Percentiles rank a stretch among this genome's conserved stretches.
Conservation (phyloP, 495 filamentous ascomycete genomes). For the Penicillium malachiteum region DNA sequence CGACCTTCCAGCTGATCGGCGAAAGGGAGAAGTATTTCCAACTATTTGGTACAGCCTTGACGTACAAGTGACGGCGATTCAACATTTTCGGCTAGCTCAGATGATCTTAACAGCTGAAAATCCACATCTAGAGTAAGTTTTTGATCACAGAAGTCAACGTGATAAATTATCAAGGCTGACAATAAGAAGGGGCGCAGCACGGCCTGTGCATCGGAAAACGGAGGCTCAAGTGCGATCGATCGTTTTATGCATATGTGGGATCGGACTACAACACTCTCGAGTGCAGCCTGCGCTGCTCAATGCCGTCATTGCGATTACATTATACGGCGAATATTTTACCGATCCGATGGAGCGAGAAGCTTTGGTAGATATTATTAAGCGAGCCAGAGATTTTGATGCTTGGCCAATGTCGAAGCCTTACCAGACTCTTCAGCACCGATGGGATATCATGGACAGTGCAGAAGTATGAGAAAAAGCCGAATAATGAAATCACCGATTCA, state of each 20-base stretch:
- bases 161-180: not conserved
- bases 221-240: constrained; percentile 27
- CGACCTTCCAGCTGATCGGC: constrained; percentile 16
- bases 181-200: constrained; percentile 12
- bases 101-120: constrained; percentile 27
- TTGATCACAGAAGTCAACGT: not conserved
- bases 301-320: constrained; percentile 24
- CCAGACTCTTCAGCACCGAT: constrained; percentile 10
- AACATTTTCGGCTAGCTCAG: constrained; percentile 23
- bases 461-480: constrained; percentile 7
- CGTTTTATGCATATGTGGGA: constrained; percentile 27
- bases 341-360: constrained; percentile 23
- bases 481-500: not conserved
- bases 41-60: constrained; percentile 26
- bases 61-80: constrained; percentile 21
- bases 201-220: constrained; percentile 19
- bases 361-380: constrained; percentile 16
- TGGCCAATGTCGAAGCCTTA: constrained; percentile 22
- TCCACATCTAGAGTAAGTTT: constrained; percentile 23
- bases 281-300: constrained; percentile 26
- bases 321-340: constrained; percentile 32
- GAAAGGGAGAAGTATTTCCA: constrained; percentile 27
- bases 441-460: constrained; percentile 15
- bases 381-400: constrained; percentile 14
- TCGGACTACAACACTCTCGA: constrained; percentile 15